Percentiles rank a stretch among this genome's conserved stretches.
Conservation (phyloP, 352 stramenopile species). For the Pythium aphanidermatum region DNA sequence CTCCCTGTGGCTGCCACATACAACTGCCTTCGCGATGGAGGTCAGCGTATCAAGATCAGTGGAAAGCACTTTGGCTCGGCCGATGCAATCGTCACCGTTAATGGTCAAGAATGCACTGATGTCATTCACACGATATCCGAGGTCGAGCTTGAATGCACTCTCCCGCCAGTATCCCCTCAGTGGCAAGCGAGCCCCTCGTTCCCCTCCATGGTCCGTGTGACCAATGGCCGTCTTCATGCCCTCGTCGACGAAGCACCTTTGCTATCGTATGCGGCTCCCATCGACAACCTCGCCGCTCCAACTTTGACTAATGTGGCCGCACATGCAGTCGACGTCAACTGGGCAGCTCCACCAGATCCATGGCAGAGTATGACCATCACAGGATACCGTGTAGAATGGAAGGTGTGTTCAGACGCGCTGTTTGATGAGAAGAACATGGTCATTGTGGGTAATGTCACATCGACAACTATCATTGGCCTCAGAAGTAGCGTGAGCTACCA, state of each 20-base stretch:
- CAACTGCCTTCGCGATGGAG: slow-evolving; percentile 57
- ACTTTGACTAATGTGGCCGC: slow-evolving; percentile 73
- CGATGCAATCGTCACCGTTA: slow-evolving; percentile 66
- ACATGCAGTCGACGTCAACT: slow-evolving; percentile 76
- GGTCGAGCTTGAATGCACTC: slow-evolving; percentile 63
- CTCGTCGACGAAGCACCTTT: slow-evolving; percentile 52
- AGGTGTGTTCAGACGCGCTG: slow-evolving; percentile 23
- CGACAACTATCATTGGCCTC: slow-evolving; percentile 80
- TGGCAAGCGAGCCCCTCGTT: slow-evolving; percentile 30
- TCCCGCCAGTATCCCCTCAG: slow-evolving; percentile 36
- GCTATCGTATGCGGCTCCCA: slow-evolving; percentile 58
- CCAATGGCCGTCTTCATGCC: slow-evolving; percentile 47
- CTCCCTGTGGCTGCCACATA: slow-evolving; percentile 61
- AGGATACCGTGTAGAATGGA: slow-evolving; percentile 72
- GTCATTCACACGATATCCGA: slow-evolving; percentile 48
- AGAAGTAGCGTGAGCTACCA: slow-evolving; percentile 53
- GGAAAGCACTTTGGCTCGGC: slow-evolving; percentile 69
- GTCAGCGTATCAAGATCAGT: slow-evolving; percentile 48
- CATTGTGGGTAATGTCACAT: slow-evolving; percentile 89
- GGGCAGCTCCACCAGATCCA: slow-evolving; percentile 45
- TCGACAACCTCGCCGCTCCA: slow-evolving; percentile 26
- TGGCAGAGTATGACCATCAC: slow-evolving; percentile 81
- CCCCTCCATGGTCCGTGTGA: slow-evolving; percentile 54
- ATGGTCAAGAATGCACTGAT: slow-evolving; percentile 59
- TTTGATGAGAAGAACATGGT: slow-evolving; percentile 27